A percentile compares a stretch with the other conserved stretches of the same genome.
Evolutionary conservation across 192 early-diverging fungal species (phyloP).

Genomic region (Podila epigama): DNA sequence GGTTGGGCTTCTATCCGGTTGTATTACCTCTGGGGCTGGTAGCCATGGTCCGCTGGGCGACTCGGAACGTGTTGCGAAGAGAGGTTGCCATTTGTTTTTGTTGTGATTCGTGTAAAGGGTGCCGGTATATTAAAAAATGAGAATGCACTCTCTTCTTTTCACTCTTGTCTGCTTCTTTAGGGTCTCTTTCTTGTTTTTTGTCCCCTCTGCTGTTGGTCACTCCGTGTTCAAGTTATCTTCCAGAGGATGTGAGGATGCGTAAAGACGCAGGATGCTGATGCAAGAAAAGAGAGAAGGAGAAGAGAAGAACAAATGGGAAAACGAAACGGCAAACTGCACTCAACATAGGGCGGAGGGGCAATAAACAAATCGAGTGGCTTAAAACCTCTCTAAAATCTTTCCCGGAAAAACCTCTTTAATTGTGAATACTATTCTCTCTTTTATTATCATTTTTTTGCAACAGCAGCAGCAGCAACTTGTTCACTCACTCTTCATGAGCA

Average conservation of each 20-base stretch:
- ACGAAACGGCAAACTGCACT: constrained; percentile 16
- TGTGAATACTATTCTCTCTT: neutral
- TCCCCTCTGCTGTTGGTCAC: too few relatives aligned
- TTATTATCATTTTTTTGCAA: neutral
- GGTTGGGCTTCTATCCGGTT: neutral
- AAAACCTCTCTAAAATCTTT: too few relatives aligned
- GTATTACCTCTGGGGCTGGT: constrained; percentile 37
- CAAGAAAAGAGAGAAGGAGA: constrained; percentile 11
- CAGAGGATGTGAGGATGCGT: too few relatives aligned
- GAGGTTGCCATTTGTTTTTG: constrained; percentile 21
- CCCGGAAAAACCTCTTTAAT: neutral
- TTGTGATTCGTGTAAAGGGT: constrained; percentile 3
- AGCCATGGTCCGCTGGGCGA: constrained; percentile 21
- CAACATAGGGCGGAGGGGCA: neutral
- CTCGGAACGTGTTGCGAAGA: constrained; percentile 35
- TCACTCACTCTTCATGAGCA: constrained; percentile 6
- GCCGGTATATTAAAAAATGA: neutral
- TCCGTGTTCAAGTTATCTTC: too few relatives aligned
- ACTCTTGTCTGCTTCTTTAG: neutral
- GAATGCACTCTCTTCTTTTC: neutral
- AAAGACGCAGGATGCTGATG: too few relatives aligned
- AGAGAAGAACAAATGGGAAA: constrained; percentile 9
- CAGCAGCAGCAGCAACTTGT: too few relatives aligned
- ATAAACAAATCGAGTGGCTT: constrained; percentile 1
- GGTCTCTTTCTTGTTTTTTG: too few relatives aligned